These are phyloP conservation scores for Durotheca rogersii DNA, from an alignment of 495 filamentous ascomycete species.

Conservation along the genomic window DNA sequence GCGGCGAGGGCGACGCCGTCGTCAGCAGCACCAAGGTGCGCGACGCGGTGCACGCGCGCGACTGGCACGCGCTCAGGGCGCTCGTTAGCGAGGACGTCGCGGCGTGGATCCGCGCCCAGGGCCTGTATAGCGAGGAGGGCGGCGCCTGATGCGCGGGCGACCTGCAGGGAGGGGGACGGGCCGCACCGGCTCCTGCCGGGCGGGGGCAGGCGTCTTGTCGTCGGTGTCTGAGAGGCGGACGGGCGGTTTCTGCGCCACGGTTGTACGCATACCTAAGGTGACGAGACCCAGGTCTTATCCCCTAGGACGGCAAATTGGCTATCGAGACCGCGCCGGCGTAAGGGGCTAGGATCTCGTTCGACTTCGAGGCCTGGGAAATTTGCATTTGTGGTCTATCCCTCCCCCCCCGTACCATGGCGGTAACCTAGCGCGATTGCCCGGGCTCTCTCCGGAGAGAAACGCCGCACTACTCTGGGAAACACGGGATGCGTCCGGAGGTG, in stretches of 20 bases:
- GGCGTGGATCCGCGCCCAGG: conserved; percentile 56
- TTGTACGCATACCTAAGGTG: too few relatives aligned
- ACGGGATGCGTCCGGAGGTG: too few relatives aligned
- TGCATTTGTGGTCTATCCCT: too few relatives aligned
- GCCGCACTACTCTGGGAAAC: too few relatives aligned
- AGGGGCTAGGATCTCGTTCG: too few relatives aligned
- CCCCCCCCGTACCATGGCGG: too few relatives aligned
- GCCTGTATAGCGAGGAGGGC: conserved; percentile 47
- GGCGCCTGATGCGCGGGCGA: conserved; percentile 1
- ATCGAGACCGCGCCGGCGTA: neutral
- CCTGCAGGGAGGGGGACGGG: neutral
- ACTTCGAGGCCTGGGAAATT: too few relatives aligned
- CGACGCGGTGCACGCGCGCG: conserved; percentile 55
- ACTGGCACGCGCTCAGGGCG: conserved; percentile 56
- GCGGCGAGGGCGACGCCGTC: conserved; percentile 50
- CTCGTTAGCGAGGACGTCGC: conserved; percentile 65
- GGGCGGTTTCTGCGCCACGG: neutral
- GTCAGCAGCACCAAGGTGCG: conserved; percentile 83
- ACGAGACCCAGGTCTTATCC: too few relatives aligned
- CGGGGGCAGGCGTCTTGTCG: neutral
- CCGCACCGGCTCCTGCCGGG: too few relatives aligned
- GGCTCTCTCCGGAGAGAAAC: too few relatives aligned
- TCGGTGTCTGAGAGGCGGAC: neutral
- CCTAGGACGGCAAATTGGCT: too few relatives aligned
- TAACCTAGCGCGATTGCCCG: too few relatives aligned